phyloP scores from a whole-genome alignment of 768 basidiomycete genomes.

The Phlebiopsis flavidoalba region DNA sequence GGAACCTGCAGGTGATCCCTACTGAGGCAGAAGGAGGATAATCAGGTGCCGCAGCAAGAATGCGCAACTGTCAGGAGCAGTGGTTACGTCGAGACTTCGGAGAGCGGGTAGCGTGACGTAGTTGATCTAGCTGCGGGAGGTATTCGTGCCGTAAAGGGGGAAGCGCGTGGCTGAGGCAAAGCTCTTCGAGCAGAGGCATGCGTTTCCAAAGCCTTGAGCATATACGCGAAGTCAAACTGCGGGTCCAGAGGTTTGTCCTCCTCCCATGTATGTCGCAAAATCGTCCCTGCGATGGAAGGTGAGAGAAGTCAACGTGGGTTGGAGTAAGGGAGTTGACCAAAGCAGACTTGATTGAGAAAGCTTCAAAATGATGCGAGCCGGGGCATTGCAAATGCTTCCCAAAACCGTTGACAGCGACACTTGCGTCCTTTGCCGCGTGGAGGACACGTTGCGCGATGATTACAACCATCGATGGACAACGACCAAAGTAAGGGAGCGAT shows the following conservation, averaged over 20 bases:
- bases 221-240: not conserved
- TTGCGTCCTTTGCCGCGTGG: no score
- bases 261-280: no score
- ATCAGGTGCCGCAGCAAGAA: not conserved
- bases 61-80: not conserved
- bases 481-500: not conserved
- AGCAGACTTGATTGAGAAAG: not conserved
- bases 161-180: not conserved
- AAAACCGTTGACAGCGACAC: not conserved
- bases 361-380: not conserved
- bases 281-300: not conserved
- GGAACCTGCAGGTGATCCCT: not conserved
- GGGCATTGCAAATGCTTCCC: not conserved
- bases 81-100: not conserved
- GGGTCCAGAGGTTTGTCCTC: no score
- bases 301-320: not conserved
- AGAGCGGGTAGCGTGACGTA: not conserved
- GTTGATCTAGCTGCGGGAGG: not conserved
- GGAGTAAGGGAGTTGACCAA: not conserved
- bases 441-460: no score
- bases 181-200: conserved; percentile 3
- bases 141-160: not conserved
- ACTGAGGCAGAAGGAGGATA: not conserved
- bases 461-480: not conserved
- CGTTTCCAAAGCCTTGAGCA: conserved; percentile 1